Evolutionary conservation across 1,284 basidiomycete genomes (phyloP), one percentile per base, ranked within the genome.

Genomic region (Cutaneotrichosporon mucoides): DNA sequence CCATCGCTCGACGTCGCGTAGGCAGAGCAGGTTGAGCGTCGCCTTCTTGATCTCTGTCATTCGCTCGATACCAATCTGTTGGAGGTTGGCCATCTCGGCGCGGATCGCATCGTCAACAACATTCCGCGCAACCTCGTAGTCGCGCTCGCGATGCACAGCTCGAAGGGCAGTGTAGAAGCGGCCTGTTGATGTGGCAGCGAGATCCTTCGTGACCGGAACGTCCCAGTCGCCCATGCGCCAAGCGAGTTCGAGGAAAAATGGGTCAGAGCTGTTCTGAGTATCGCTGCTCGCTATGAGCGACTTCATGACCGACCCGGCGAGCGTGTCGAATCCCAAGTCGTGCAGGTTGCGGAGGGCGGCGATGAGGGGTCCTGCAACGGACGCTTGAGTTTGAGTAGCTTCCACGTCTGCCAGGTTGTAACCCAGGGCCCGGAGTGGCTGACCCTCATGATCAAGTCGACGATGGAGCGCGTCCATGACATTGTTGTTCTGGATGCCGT

Each of bases 161-260:
- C 88, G 85, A 33, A 99, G 81, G 9, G 90, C 86, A 33, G 83
- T 80, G 76, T 94, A 97, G 1, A 86, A 79, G 12, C 83, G 80
- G n/a, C 83, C 85, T 6, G 84, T 75, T 33, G 81, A 79, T 11
- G 79, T 63, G 5, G 57, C 53, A 34, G 55, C 51, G 16, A 55
- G 55, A 37, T 61, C 62, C 6, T 45, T 47, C 0, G 63, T 59
- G 53, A 90, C 83, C 0, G 94, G 92, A 10, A 96, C 80, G 73
- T 98, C 92, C 94, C 95, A 98, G 1, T 86, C 87, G 57, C 88
- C 87, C 1, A 91, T 91, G 43, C 91, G 83, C 93, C 93, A 96
- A 6, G 88, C 92, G 0, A 94, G 80, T 46, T 86, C 84, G 73
- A 91, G 91, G 41, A 82, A 84, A 73, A 90, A 82, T 12, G 79